Base-by-base conservation (phyloP, 495 filamentous ascomycete species). In the Neurospora discreta region DNA sequence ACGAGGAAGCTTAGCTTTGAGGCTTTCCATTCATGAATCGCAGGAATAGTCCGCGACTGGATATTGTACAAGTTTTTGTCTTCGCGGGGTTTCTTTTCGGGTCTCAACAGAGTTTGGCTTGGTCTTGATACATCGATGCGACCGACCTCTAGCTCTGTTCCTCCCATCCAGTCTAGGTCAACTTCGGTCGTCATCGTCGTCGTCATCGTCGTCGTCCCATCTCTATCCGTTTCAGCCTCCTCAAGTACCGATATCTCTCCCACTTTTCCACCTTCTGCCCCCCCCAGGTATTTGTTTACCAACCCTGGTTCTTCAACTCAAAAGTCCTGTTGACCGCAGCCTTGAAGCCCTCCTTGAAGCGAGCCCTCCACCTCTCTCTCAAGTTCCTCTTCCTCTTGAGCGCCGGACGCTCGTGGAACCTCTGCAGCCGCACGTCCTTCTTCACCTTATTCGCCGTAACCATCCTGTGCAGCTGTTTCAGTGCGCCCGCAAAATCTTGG, bases 341-440 rank as follows among this genome's bases (percentile, higher is more conserved):
- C 77, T 79, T 83, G 78, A 94, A 93, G 16, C 88, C 90, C 36
- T 78, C 78, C 83, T 85, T 87, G 78, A 95, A 95, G 71, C 86
- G 84, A 79, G 44, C 80, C 80, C 85, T 82, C 88, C 90, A 93
- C 72, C 92, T 85, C 82, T 90, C 82, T 44, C 86, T 87, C 81
- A 81, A 81, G 73, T 91, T 77, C 75, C 92, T 85, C 86, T 93
- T 94, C 78, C 89, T 84, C 86, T 92, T 92, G 79, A 92, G 77
- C 5, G 90, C 91, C 3, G 87, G 85, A 68, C 91, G 81, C 83
- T 94, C 92, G 78, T 95, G 89, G 72, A 87, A 91, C 71, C 84
- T 79, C 80, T 94, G 90, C 72, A 43, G 70, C 5, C 71, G 67
- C 52, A 81, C 76, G 77, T 91, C 87, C 5, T 26, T 10, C 74